Base-by-base conservation (phyloP, 352 stramenopile species). In the Achlya hypogyna region DNA sequence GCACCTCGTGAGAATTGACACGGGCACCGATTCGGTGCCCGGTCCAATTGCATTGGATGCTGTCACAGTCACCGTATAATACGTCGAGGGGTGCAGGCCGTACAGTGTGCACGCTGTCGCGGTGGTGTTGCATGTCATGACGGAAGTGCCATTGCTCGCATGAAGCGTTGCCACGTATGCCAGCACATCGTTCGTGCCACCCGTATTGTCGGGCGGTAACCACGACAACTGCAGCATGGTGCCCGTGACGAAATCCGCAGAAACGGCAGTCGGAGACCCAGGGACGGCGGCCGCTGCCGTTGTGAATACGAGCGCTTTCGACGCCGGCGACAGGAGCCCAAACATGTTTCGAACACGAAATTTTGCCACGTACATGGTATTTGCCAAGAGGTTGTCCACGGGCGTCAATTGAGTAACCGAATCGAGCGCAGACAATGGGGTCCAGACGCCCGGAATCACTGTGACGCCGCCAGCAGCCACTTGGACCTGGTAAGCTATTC, bases 201-300 rank as follows among this genome's bases (percentile, higher is more conserved):
- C 82, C 18, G 65, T 63, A 63, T 88, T 77, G 0, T 72, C 4
- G 6, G 78, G 80, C 6, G 76, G 52, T 1, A 35, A 70, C 79
- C 82, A 90, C 25, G 70, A 43, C 6, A 90, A 45, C 1, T 58
- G 23, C 27, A 90, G 38, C 1, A 71, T 74, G 6, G 79, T 79
- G 25, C 82, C 80, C 1, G 78, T 82, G 10, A 63, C 56, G 22
- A 10, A n/a, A 31, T 20, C 14, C 14, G 32, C 28, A 5, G 31
- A 34, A 22, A 65, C 10, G 23, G 34, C 5, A 1, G 32, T 14
- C 25, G 58, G 58, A 29, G 58, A 18, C 18, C 14, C 38, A 16
- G 58, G 58, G 9, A 47, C 20, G 2, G 29, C 53, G 6, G 58
- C 58, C 23, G 22, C 42, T 16, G 58, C 22, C 29, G 58, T 65